Conservation (phyloP, 2,329 filamentous ascomycete genomes). For the Colletotrichum kahawae region DNA sequence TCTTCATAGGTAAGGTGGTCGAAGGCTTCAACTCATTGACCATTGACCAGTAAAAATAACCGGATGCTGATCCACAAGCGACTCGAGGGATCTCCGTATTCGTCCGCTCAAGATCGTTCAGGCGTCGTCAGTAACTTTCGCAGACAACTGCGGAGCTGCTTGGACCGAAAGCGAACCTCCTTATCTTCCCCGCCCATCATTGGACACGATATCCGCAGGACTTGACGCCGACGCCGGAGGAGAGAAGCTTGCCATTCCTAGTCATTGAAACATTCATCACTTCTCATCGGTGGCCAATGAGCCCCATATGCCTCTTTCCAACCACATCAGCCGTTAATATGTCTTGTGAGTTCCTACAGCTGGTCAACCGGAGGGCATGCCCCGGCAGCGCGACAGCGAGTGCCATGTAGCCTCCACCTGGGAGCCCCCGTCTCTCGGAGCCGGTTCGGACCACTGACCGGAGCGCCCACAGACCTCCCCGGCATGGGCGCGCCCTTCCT, state of each 20-base stretch:
- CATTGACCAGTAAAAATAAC: background rate
- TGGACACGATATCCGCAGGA: background rate
- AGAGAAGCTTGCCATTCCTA: background rate
- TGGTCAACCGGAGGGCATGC: background rate
- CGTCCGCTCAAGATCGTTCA: background rate
- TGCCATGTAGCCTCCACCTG: background rate
- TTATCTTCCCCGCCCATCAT: background rate
- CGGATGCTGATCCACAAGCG: background rate
- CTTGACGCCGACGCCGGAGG: background rate
- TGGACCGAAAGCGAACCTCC: background rate
- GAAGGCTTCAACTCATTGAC: background rate
- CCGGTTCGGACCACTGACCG: slow-evolving; percentile 2
- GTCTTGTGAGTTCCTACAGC: background rate
- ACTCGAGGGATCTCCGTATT: background rate
- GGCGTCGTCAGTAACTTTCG: background rate
- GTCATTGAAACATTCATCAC: background rate
- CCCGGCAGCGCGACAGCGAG: background rate
- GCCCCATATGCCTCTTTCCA: background rate
- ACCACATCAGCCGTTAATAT: background rate
- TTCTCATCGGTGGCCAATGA: background rate
- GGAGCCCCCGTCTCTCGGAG: background rate
- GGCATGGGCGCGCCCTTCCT: background rate
- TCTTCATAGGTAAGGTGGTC: background rate
- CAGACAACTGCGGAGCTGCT: background rate
- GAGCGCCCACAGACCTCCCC: background rate